Percentiles rank a stretch among this genome's conserved stretches.
These are phyloP conservation scores for Geotrichum bryndzae DNA, from an alignment of 1,139 yeast genomes.

Conservation along the genomic window DNA sequence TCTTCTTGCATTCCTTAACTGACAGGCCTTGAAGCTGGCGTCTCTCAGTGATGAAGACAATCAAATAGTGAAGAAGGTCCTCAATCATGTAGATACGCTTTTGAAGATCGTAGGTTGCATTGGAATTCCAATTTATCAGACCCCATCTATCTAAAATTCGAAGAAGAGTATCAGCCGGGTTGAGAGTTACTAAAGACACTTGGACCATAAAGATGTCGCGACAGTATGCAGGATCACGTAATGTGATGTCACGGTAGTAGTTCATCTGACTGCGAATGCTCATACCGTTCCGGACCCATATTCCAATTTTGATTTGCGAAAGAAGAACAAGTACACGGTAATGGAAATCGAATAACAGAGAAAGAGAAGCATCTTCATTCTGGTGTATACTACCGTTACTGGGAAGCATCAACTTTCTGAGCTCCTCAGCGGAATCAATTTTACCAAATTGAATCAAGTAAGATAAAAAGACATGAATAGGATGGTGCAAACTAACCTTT, in stretches of 20 bases:
- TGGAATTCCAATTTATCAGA: constrained; percentile 43
- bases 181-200: constrained; percentile 51
- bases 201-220: constrained; percentile 74
- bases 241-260: constrained; percentile 72
- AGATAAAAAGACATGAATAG: constrained; percentile 66
- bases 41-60: constrained; percentile 65
- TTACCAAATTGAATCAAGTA: constrained; percentile 57
- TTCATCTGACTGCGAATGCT: constrained; percentile 74
- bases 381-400: constrained; percentile 7
- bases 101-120: constrained; percentile 37
- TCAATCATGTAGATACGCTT: constrained; percentile 59
- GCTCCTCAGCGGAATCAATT: constrained; percentile 31
- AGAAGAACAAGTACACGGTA: constrained; percentile 67
- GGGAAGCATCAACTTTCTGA: constrained; percentile 27
- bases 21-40: constrained; percentile 49
- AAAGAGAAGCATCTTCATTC: constrained; percentile 13
- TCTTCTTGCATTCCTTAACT: constrained; percentile 47
- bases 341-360: constrained; percentile 62
- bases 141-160: constrained; percentile 70
- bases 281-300: constrained; percentile 87
- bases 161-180: constrained; percentile 53
- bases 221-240: constrained; percentile 75
- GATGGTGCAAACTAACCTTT: constrained; percentile 69
- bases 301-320: constrained; percentile 70
- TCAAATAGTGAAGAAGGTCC: constrained; percentile 67